These are phyloP conservation scores for Talaromyces funiculosus DNA, from an alignment of 2,329 filamentous ascomycete species.

Conservation along the genomic window DNA sequence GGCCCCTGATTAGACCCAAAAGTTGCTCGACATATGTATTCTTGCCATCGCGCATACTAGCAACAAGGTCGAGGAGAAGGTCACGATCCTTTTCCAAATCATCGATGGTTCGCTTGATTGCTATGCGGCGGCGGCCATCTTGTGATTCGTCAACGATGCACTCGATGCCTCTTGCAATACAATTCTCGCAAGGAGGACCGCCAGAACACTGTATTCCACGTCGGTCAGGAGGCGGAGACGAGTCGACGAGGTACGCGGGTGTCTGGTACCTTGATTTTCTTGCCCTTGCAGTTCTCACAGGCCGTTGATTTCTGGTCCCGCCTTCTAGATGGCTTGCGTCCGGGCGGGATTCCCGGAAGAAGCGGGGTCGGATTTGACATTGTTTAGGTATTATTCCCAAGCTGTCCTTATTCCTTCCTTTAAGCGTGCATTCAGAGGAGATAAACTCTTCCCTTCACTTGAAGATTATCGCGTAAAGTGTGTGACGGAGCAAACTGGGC, in stretches of 20 bases:
- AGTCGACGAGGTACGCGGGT: neutral
- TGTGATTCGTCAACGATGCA: conserved; percentile 20
- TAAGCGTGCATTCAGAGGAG: too few species aligned
- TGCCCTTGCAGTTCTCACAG: neutral
- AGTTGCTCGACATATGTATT: conserved; percentile 18
- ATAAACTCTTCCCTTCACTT: neutral
- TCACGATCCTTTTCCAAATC: conserved; percentile 22
- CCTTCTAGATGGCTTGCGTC: neutral
- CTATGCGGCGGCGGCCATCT: conserved; percentile 14
- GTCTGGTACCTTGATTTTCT: neutral
- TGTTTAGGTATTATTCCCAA: neutral
- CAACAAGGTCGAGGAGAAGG: conserved; percentile 22
- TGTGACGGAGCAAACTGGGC: neutral
- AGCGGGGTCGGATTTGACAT: neutral
- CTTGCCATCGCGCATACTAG: conserved; percentile 20
- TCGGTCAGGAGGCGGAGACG: neutral
- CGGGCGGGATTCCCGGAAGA: neutral
- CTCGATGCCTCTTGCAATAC: conserved; percentile 20
- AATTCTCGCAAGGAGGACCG: conserved; percentile 21
- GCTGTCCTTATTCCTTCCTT: neutral
- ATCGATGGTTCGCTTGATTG: conserved; percentile 1
- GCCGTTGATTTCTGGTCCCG: neutral
- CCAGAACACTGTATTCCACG: conserved; percentile 18
- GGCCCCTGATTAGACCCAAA: conserved; percentile 24
- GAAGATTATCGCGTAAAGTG: neutral